Evolutionary conservation across 768 basidiomycete genomes (phyloP).

Genomic region (Russula foetens): DNA sequence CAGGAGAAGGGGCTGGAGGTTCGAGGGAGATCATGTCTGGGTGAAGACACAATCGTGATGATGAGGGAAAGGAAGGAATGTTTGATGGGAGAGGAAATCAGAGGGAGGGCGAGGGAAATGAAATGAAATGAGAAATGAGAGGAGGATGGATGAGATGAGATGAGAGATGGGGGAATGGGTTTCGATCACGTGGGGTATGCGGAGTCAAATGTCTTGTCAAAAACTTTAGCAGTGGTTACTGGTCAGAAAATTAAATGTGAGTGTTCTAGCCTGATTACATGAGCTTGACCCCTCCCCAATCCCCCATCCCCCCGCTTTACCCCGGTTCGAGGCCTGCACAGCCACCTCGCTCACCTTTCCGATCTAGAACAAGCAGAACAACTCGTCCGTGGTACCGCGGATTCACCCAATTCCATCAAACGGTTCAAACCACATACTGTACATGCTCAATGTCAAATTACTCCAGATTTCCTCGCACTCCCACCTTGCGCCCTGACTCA

Average conservation of each 20-base stretch:
- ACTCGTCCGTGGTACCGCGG: background rate
- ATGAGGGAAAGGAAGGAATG: too few relatives aligned
- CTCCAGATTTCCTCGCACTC: constrained; percentile 1
- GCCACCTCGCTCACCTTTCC: too few relatives aligned
- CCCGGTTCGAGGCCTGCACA: too few relatives aligned
- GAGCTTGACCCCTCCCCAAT: too few relatives aligned
- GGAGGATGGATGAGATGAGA: background rate
- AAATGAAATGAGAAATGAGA: background rate
- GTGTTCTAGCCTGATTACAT: too few relatives aligned
- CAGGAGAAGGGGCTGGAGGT: constrained; percentile 28
- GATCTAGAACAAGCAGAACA: too few relatives aligned
- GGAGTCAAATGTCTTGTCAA: too few relatives aligned
- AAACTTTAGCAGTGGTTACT: too few relatives aligned
- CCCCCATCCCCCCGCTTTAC: too few relatives aligned
- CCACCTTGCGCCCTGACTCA: too few relatives aligned
- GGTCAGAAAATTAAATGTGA: too few relatives aligned
- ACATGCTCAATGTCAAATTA: constrained; percentile 2
- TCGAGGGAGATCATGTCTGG: constrained; percentile 33
- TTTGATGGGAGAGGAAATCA: background rate
- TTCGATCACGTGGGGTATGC: background rate
- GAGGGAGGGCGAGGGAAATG: background rate
- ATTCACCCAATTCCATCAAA: background rate
- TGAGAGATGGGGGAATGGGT: background rate
- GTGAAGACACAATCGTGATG: background rate
- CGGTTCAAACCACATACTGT: too few relatives aligned